Conservation (phyloP, 2,329 filamentous ascomycete species). For the Fusarium floridanum region DNA sequence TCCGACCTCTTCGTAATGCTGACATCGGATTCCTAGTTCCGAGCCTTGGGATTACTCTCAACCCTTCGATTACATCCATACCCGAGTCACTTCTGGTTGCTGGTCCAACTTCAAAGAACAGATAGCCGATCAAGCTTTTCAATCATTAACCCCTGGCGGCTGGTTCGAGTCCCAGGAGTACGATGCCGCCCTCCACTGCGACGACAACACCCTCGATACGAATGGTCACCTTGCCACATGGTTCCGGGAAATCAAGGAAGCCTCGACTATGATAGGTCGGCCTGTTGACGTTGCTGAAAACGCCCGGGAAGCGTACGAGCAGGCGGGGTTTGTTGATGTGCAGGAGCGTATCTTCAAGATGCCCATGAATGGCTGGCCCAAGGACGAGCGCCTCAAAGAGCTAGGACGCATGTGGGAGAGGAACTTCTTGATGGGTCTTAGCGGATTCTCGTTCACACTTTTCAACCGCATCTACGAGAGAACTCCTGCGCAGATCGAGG, state of each 20-base stretch:
- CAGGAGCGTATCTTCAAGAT: conserved; percentile 66
- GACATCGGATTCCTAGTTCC: conserved; percentile 49
- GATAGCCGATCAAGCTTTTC: conserved; percentile 65
- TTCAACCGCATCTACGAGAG: conserved; percentile 57
- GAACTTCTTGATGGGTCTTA: conserved; percentile 59
- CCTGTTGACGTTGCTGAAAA: conserved; percentile 52
- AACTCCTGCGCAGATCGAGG: conserved; percentile 63
- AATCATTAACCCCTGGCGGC: conserved; percentile 63
- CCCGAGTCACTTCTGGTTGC: conserved; percentile 62
- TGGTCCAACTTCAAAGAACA: conserved; percentile 63
- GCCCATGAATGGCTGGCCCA: conserved; percentile 68
- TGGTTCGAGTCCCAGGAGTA: conserved; percentile 68
- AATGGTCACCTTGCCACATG: conserved; percentile 57
- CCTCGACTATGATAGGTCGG: conserved; percentile 54
- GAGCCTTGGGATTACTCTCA: conserved; percentile 67
- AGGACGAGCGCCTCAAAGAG: conserved; percentile 57
- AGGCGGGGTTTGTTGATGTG: conserved; percentile 68
- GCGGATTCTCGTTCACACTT: conserved; percentile 58
- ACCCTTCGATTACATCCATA: conserved; percentile 68
- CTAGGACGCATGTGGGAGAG: conserved; percentile 61
- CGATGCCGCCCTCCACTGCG: conserved; percentile 54
- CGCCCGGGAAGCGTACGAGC: conserved; percentile 55
- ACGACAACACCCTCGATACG: conserved; percentile 59
- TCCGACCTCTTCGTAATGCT: not conserved
- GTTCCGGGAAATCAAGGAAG: conserved; percentile 55